Percentiles rank a stretch among this genome's conserved stretches.
Conservation (phyloP, 352 stramenopile genomes). For the Phytophthora agathidicida region DNA sequence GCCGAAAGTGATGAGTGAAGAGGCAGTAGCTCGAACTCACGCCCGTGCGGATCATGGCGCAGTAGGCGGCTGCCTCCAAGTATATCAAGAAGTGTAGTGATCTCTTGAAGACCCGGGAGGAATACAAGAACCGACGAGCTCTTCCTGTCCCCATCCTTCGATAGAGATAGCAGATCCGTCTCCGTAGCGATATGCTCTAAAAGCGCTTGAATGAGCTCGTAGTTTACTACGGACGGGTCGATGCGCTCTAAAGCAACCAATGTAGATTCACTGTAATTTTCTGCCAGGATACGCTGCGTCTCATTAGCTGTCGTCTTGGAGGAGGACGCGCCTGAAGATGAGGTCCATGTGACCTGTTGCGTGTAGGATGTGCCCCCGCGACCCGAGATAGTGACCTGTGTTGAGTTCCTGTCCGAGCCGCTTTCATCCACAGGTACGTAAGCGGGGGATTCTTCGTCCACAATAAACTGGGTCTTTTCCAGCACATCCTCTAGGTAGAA, state of each 20-base stretch:
- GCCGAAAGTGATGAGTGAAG: slow-evolving; percentile 95
- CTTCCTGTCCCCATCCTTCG: slow-evolving; percentile 3
- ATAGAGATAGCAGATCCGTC: slow-evolving; percentile 42
- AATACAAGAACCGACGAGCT: slow-evolving; percentile 96
- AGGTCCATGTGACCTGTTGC: slow-evolving; percentile 66
- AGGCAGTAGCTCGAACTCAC: slow-evolving; percentile 80
- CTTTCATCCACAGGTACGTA: slow-evolving; percentile 45
- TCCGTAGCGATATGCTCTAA: slow-evolving; percentile 82
- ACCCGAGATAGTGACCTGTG: slow-evolving; percentile 66
- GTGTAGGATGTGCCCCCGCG: slow-evolving; percentile 67
- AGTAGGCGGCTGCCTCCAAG: slow-evolving; percentile 66
- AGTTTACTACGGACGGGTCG: slow-evolving; percentile 94
- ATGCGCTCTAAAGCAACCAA: slow-evolving; percentile 83
- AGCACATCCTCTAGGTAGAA: slow-evolving; percentile 96
- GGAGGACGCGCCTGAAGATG: slow-evolving; percentile 32
- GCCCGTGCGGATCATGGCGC: slow-evolving; percentile 35
- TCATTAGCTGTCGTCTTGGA: slow-evolving; percentile 22
- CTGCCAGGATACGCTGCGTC: slow-evolving; percentile 29
- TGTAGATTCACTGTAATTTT: slow-evolving; percentile 89
- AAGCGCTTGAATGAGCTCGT: slow-evolving; percentile 92
- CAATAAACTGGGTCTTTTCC: slow-evolving; percentile 83
- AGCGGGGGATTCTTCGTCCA: slow-evolving; percentile 73
- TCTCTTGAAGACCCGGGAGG: slow-evolving; percentile 94
- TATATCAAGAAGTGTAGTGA: slow-evolving; percentile 84
- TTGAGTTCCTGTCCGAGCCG: slow-evolving; percentile 36